A percentile compares a stretch with the other conserved stretches of the same genome.
phyloP scores from a whole-genome alignment of 78 protist species.

The Dictyostelium discoideum region DNA sequence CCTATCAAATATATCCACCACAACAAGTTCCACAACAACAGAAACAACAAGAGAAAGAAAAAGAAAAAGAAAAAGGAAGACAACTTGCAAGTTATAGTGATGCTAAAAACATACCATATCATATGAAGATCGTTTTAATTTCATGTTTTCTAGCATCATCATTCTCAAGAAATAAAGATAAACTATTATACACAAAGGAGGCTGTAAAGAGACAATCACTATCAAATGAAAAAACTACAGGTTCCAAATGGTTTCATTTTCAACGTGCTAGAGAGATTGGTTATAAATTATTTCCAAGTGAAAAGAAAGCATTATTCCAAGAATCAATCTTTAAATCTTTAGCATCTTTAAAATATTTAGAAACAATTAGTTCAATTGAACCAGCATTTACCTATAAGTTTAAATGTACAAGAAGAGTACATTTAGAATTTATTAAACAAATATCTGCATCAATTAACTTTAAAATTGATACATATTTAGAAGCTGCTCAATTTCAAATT shows the following conservation, averaged over 20 bases:
- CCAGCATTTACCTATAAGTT: not conserved
- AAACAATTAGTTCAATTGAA: not conserved
- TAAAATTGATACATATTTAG: not conserved
- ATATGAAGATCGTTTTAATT: not conserved
- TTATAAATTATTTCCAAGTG: not conserved
- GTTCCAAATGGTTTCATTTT: not conserved
- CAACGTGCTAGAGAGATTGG: not conserved
- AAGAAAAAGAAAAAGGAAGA: not conserved
- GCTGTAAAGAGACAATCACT: not conserved
- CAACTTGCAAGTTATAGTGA: not conserved
- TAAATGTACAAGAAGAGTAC: not conserved
- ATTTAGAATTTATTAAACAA: not conserved
- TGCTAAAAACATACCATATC: not conserved
- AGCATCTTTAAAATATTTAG: not conserved
- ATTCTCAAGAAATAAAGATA: not conserved
- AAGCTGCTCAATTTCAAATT: not conserved
- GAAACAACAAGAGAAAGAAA: not conserved
- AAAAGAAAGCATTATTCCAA: not conserved
- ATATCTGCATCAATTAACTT: not conserved
- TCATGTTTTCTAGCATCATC: slow-evolving; percentile 15
- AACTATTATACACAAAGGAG: not conserved
- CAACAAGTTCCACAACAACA: not conserved
- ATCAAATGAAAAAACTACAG: not conserved
- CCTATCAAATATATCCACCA: no score
- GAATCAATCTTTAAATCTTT: not conserved